Percentiles rank a stretch among this genome's conserved stretches.
Evolutionary conservation across 805 yeast species (phyloP).

Genomic region (Myxozyma neglecta): DNA sequence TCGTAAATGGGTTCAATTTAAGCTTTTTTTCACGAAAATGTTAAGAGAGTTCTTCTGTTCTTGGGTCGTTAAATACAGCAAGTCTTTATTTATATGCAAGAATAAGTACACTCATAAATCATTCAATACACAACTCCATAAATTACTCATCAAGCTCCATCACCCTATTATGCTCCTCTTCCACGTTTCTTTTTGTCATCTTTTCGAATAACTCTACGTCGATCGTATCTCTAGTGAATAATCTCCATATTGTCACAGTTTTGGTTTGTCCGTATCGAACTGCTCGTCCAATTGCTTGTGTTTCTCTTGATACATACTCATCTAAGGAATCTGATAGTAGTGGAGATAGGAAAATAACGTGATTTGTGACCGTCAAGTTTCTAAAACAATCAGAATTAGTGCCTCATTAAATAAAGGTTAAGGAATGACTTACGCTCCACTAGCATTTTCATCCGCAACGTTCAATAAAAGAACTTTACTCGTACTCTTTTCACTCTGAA

Average conservation of each 20-base stretch:
- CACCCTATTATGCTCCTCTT: neutral
- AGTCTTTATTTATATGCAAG: neutral
- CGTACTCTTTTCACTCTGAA: neutral
- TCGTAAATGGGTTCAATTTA: too few species aligned
- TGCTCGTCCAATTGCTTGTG: slow-evolving; percentile 21
- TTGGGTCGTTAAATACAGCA: too few species aligned
- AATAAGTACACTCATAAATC: neutral
- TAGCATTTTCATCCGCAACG: slow-evolving; percentile 18
- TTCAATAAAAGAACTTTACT: slow-evolving; percentile 9
- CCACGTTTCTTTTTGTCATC: slow-evolving; percentile 6
- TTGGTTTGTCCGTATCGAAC: slow-evolving; percentile 13
- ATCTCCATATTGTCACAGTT: slow-evolving; percentile 10
- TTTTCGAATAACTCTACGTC: slow-evolving; percentile 10
- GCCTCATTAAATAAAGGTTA: neutral
- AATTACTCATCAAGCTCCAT: neutral
- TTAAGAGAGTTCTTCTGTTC: too few species aligned
- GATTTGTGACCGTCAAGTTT: slow-evolving; percentile 20
- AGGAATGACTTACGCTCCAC: slow-evolving; percentile 14
- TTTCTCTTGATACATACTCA: slow-evolving; percentile 7
- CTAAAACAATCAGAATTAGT: neutral
- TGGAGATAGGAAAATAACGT: slow-evolving; percentile 18
- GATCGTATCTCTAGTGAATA: slow-evolving; percentile 11
- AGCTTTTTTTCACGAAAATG: too few species aligned
- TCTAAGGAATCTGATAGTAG: slow-evolving; percentile 1
- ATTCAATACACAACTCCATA: neutral